phyloP scores from a whole-genome alignment of 2,329 filamentous ascomycete genomes.

The Colletotrichum eleusines region DNA sequence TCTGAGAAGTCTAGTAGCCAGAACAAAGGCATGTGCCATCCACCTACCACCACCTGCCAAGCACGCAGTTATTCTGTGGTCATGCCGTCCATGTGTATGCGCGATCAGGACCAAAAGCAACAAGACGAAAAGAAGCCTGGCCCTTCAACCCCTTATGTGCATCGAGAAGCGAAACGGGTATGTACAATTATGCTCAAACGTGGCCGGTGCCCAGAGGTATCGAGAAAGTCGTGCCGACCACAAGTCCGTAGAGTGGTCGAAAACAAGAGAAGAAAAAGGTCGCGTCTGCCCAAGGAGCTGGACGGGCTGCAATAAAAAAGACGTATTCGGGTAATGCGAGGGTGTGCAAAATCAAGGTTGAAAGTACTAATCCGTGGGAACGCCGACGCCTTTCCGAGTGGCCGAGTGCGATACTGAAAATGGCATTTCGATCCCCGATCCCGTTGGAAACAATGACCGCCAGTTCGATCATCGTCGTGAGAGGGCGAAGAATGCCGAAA shows the following conservation, averaged over 20 bases:
- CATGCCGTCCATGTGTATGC: constrained; percentile 18
- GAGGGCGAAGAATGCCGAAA: constrained; percentile 9
- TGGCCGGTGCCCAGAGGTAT: constrained; percentile 38
- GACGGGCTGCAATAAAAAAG: constrained; percentile 36
- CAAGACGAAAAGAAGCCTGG: constrained; percentile 15
- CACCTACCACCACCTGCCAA: constrained; percentile 13
- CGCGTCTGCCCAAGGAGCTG: constrained; percentile 35
- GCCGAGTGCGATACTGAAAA: constrained; percentile 30
- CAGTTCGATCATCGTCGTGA: constrained; percentile 28
- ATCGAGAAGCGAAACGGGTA: constrained; percentile 35
- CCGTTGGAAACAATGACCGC: constrained; percentile 29
- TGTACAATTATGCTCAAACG: constrained; percentile 36
- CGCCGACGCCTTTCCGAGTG: constrained; percentile 37
- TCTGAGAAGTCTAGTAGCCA: constrained; percentile 28
- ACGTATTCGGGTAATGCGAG: constrained; percentile 30
- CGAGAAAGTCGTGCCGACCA: constrained; percentile 32
- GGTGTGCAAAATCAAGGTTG: constrained; percentile 19
- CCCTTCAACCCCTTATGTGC: constrained; percentile 23
- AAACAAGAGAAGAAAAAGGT: neutral
- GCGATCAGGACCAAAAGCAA: constrained; percentile 15
- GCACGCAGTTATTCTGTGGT: constrained; percentile 17
- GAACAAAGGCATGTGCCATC: constrained; percentile 18
- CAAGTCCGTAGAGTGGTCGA: constrained; percentile 25
- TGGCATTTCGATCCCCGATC: constrained; percentile 23
- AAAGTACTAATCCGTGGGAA: constrained; percentile 35